Evolutionary conservation across 2,329 filamentous ascomycete species (phyloP), one percentile per base, ranked within the genome.

Genomic region (Chrysoporthe austroafricana): DNA sequence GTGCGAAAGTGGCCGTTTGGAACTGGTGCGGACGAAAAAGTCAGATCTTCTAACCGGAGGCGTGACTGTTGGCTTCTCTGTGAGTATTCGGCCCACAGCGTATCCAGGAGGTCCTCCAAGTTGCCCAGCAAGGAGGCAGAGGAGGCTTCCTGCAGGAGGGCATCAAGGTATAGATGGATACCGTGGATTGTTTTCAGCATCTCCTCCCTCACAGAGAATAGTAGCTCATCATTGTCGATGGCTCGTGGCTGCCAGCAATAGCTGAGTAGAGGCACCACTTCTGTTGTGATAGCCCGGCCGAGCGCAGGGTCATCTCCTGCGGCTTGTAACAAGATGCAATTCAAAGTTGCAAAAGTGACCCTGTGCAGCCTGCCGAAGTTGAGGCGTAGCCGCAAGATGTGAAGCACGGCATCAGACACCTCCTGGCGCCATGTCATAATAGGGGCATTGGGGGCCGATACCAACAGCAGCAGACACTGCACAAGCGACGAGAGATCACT

Each of bases 191-290:
- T 88, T 72, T 89, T 89, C 44, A 96, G 82, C 76, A 97, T 91
- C 76, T 94, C 93, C 71, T 95, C 91, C 72, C 90, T 89, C 62
- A 96, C 77, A 1, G 83, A 83, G 70, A 85, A 88, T 70, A 88
- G 84, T 73, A 87, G 84, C 73, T 87, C 85, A 71, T 88, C 84
- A 72, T 88, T 84, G 16, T 86, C 84, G 36, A 85, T 78, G 58
- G 87, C 86, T 72, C 91, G 92, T n/a, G 86, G 85, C 71, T 89
- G 84, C 94, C 95, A 99, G 80, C 93, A 88, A 62, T 87, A 85
- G 66, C 86, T 87, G 71, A 97, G 88, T 57, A 94, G 77, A 1
- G 92, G 91, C 34, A 97, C 75, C 8, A 94, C 76, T 7, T 86
- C 83, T 65, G 83, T 80, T 18, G 91, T 84, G 48, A 90, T 80